Percentiles rank a stretch among this genome's conserved stretches.
Evolutionary conservation across 345 rosid genomes (phyloP).

Genomic region (Murraya paniculata): DNA sequence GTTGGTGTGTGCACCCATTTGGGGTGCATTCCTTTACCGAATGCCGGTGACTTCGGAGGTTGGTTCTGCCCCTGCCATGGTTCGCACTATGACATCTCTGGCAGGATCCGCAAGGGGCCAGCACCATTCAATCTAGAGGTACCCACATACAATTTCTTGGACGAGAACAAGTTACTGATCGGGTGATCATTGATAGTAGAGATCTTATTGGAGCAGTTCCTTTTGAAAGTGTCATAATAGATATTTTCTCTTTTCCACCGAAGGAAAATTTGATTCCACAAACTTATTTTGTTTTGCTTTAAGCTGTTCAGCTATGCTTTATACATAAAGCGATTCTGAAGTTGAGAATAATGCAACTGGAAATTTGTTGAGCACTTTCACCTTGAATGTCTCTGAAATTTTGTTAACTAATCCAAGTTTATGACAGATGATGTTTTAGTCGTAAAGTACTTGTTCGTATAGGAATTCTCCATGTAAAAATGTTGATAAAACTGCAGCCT

Average conservation of each 20-base stretch:
- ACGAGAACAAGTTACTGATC: slow-evolving; percentile 44
- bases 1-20: slow-evolving; percentile 62
- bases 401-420: not conserved
- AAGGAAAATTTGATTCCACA: slow-evolving; percentile 17
- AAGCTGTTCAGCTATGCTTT: slow-evolving; percentile 11
- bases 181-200: slow-evolving; percentile 31
- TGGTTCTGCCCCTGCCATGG: slow-evolving; percentile 77
- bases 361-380: slow-evolving; percentile 13
- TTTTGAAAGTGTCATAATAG: slow-evolving; percentile 22
- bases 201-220: slow-evolving; percentile 7
- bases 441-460: not conserved
- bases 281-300: slow-evolving; percentile 10
- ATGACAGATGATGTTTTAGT: not conserved
- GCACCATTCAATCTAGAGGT: slow-evolving; percentile 64
- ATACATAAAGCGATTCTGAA: slow-evolving; percentile 5
- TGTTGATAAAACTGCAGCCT: not conserved
- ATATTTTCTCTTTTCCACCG: slow-evolving; percentile 19
- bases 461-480: not conserved
- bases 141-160: slow-evolving; percentile 58
- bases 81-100: slow-evolving; percentile 63
- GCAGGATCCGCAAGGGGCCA: slow-evolving; percentile 63
- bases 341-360: slow-evolving; percentile 37
- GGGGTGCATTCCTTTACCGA: slow-evolving; percentile 66
- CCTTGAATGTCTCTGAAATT: not conserved
- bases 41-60: slow-evolving; percentile 65